Base-by-base conservation (phyloP, 2,329 filamentous ascomycete species). In the Verticillium dahliae region DNA sequence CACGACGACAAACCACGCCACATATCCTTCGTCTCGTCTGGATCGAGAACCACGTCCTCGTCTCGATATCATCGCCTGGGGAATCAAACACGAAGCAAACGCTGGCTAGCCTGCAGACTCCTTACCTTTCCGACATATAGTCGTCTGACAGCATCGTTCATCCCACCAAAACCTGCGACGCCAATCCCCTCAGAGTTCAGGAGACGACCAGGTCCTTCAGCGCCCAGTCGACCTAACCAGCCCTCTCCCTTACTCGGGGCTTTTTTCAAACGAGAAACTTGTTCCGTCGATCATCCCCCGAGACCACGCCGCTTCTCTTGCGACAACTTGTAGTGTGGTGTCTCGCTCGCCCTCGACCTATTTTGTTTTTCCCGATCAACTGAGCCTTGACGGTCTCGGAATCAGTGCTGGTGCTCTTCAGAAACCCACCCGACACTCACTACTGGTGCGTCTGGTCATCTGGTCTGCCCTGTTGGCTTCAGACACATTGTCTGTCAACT, bases 161-260 rank as follows among this genome's bases (percentile, higher is more conserved):
- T 56, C 45, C 50, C 60, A 37, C 61, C 35, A 13, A 61, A 71
- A 73, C 69, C 74, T 78, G 75, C 75, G 74, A 78, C 75, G 74
- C 72, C 65, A 68, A 68, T 63, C 62, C 69, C 72, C 70, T 72
- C 73, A 73, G 68, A 60, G 59, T 67, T 54, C 57, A 66, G 63
- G 58, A 65, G 65, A 70, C 68, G 68, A 65, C 65, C 14, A 58
- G 13, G 33, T 27, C n/a, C n/a, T 50, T 11, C 45, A 50, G n/a
- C 27, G n/a, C 45, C 45, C 45, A 5, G 10, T 2, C 27, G 13
- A 56, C 10, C 54, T 35, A 27, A 34, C 14, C 31, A 7, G 34
- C 15, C 18, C 27, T 38, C 39, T 54, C 59, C 52, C 54, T 61
- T 55, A 39, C 33, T 37, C 31, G 22, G 54, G 33, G 31, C 50